A percentile compares a stretch with the other conserved stretches of the same genome.
phyloP scores from a whole-genome alignment of 495 filamentous ascomycete species.

The Podospora conica region DNA sequence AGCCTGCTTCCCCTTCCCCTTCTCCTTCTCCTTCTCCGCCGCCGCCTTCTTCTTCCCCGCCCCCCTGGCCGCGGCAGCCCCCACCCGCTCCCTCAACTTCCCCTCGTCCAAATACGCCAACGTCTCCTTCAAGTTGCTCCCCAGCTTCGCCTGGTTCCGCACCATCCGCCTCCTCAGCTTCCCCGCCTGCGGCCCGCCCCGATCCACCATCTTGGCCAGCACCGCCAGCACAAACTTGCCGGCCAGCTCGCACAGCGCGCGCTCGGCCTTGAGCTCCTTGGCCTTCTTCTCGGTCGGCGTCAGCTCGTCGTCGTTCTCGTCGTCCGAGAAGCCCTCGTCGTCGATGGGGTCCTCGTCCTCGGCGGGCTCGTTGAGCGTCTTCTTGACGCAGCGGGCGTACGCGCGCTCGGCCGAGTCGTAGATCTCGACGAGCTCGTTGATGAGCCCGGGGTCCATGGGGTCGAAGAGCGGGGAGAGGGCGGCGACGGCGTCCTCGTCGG shows the following conservation, averaged over 20 bases:
- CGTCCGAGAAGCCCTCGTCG: constrained; percentile 52
- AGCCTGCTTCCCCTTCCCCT: constrained; percentile 40
- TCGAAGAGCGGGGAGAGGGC: constrained; percentile 57
- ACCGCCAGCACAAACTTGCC: constrained; percentile 76
- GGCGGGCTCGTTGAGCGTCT: constrained; percentile 56
- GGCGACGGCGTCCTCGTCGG: constrained; percentile 19
- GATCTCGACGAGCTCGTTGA: constrained; percentile 61
- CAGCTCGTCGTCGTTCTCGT: constrained; percentile 54
- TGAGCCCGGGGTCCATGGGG: constrained; percentile 51
- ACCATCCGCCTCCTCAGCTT: constrained; percentile 57
- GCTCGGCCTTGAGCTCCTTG: constrained; percentile 65
- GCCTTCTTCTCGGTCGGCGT: constrained; percentile 49
- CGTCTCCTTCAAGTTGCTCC: constrained; percentile 70
- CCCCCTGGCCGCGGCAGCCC: constrained; percentile 3
- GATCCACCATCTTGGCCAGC: constrained; percentile 65
- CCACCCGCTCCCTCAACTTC: constrained; percentile 32
- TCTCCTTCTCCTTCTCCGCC: constrained; percentile 21
- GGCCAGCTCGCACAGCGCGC: constrained; percentile 75
- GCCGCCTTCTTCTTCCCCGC: constrained; percentile 39
- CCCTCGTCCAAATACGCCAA: constrained; percentile 64
- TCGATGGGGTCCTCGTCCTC: constrained; percentile 62
- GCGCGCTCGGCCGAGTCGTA: constrained; percentile 68
- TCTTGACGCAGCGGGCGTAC: constrained; percentile 62
- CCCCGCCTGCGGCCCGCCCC: constrained; percentile 49
- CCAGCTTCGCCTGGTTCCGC: constrained; percentile 60